Percentiles rank a stretch among this genome's conserved stretches.
phyloP scores from a whole-genome alignment of 139 green algal genomes.

The Auxenochlorella pyrenoidosa region DNA sequence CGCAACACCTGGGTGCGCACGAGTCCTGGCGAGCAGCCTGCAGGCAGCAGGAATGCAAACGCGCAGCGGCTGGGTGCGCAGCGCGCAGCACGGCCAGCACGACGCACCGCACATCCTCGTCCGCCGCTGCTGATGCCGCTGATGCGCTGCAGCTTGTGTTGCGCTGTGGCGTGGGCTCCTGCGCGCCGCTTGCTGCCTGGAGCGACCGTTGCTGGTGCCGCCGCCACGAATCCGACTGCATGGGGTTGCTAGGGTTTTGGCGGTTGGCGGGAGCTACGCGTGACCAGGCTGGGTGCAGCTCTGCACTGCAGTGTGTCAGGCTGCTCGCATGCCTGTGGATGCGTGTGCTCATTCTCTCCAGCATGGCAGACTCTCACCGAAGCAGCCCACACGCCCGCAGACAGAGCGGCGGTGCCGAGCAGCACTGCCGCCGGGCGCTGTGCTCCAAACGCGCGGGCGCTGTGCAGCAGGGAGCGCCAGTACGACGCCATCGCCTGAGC shows the following conservation, averaged over 20 bases:
- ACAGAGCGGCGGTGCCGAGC: constrained; percentile 14
- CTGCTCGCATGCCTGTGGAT: neutral
- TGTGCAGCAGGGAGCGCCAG: constrained; percentile 18
- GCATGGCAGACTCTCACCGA: neutral
- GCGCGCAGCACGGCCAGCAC: neutral
- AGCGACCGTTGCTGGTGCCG: constrained; percentile 16
- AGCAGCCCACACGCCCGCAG: constrained; percentile 13
- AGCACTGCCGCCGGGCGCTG: constrained; percentile 16
- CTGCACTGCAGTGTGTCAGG: neutral
- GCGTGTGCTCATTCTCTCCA: neutral
- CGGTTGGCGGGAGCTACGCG: neutral
- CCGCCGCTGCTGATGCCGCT: neutral
- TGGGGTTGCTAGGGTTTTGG: too few species aligned
- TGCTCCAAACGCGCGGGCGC: constrained; percentile 5
- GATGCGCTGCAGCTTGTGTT: constrained; percentile 12
- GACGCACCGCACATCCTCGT: neutral
- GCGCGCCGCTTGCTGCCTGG: constrained; percentile 17
- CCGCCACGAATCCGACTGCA: constrained; percentile 25
- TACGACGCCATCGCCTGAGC: neutral
- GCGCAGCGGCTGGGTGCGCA: neutral
- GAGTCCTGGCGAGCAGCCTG: too few species aligned
- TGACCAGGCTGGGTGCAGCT: neutral
- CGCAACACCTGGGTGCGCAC: too few species aligned
- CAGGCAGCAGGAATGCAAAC: neutral
- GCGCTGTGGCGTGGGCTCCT: neutral